Base-by-base conservation (phyloP, 768 basidiomycete genomes). In the Steccherinum ochraceum region DNA sequence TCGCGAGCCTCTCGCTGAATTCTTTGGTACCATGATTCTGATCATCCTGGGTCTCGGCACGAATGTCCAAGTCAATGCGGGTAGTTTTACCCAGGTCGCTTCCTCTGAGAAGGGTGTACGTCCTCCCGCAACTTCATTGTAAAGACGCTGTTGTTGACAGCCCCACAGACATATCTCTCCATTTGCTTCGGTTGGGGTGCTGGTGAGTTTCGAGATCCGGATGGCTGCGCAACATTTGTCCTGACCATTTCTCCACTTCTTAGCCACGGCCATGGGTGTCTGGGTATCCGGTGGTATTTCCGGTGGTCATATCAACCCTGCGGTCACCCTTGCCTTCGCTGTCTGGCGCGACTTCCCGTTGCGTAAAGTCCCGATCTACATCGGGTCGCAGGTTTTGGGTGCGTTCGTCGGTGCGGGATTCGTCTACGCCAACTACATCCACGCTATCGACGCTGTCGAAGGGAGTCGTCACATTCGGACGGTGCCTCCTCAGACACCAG, bases 291-390 rank as follows among this genome's bases (percentile, higher is more conserved):
- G 74, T 45, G 80, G 81, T 45, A 74, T 86, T 54, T 86, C 86
- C 40, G 86, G 84, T 5, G 86, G 84, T 24, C 86, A 89, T 51
- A 64, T 70, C 51, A 71, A 71, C 47, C 69, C 70, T 19, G 67
- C 70, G 3, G 68, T 90, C 19, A 92, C 89, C 12, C 64, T 92
- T 43, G 74, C 80, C 12, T 61, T 89, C 45, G 86, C 85, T 3
- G 70, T 78, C 3, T 80, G 81, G 62, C 80, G 89, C 55, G 76
- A 73, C 45, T 91, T 92, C 65, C 86, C 89, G 1, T 86, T 85
- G 84, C 75, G 73, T 54, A 91, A 92, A 63, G 89, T 89, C 0
- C 89, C 89, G 0, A 72, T 58, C 24, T 89, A 82, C 61, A 75
- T 85, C 45, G 58, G 79, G 42, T 76, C 82, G 0, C 86, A 88